Evolutionary conservation across 345 rosid genomes (phyloP), one percentile per base, ranked within the genome.

Genomic region (Murraya koenigii): DNA sequence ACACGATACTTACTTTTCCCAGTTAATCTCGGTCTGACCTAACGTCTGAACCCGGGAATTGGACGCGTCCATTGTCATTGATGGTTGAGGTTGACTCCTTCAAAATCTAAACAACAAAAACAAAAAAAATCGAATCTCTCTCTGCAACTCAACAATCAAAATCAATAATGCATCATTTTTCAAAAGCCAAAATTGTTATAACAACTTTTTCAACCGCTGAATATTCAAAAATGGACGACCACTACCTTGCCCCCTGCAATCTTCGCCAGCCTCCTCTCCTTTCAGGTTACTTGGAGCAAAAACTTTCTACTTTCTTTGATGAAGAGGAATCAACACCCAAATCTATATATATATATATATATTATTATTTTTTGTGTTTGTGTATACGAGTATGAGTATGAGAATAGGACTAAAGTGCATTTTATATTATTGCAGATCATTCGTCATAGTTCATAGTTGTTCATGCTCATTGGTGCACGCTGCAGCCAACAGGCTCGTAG

Each of bases 1-100:
- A 44, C 4, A 44, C 4, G 64, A 35, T 14, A 89, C 90, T 30
- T 86, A 93, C 99, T 95, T 93, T 84, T 95, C 99, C 99, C 99
- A 93, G 78, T 95, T 92, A 74, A 93, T 95, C 94, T 95, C 98
- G 77, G 96, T 89, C 80, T 86, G 95, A 41, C 89, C 95, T 76
- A 91, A 79, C 3, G 94, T 81, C 2, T 80, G 90, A 74, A 82
- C 84, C 56, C 92, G 89, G 76, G 94, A 67, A 69, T 38, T 82
- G 64, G 94, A 74, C 71, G 93, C 81, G 60, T 81, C 87, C 97
- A 90, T 70, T 28, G 74, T 86, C 95, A 90, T 20, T 49, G 74
- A 7, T 2, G 23, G 25, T 73, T 85, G 83, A 82, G 2, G 41
- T 73, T 84, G 83, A 82, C 84, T 66, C 74, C 11, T 11, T 67